These are phyloP conservation scores for Neurospora intermedia DNA, from an alignment of 495 filamentous ascomycete species.

Conservation along the genomic window DNA sequence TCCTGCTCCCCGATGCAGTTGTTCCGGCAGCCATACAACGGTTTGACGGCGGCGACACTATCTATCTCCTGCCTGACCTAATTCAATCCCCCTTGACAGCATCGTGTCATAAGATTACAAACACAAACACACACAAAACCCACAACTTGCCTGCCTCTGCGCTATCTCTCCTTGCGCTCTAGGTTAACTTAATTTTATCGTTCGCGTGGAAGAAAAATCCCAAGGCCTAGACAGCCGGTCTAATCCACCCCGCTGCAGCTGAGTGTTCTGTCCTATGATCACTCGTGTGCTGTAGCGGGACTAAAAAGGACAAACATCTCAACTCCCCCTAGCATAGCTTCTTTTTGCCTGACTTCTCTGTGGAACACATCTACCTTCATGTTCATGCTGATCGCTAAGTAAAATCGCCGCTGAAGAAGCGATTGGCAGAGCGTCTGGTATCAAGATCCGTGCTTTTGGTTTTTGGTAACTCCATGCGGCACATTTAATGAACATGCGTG, in stretches of 20 bases:
- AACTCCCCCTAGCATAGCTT: background rate
- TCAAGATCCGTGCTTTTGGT: background rate
- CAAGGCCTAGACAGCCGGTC: constrained; percentile 52
- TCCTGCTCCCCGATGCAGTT: background rate
- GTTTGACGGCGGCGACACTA: background rate
- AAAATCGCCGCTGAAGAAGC: background rate
- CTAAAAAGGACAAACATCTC: constrained; percentile 48
- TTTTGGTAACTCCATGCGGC: background rate
- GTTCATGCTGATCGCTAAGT: background rate
- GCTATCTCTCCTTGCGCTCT: constrained; percentile 38
- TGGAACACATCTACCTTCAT: background rate
- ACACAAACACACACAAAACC: constrained; percentile 17
- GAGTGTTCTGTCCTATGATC: constrained; percentile 6
- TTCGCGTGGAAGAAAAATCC: constrained; percentile 48
- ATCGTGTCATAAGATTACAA: background rate
- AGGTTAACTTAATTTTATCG: constrained; percentile 45
- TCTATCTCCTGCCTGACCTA: background rate
- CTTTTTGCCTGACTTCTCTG: background rate
- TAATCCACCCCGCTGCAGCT: constrained; percentile 48
- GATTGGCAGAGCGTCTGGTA: background rate
- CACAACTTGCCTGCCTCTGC: constrained; percentile 49
- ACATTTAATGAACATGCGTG: background rate
- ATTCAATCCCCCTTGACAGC: background rate
- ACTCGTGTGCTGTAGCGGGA: constrained; percentile 42
- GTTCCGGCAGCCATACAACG: background rate